Evolutionary conservation across 1,284 basidiomycete genomes (phyloP).

Genomic region (Wolfiporia cocos): DNA sequence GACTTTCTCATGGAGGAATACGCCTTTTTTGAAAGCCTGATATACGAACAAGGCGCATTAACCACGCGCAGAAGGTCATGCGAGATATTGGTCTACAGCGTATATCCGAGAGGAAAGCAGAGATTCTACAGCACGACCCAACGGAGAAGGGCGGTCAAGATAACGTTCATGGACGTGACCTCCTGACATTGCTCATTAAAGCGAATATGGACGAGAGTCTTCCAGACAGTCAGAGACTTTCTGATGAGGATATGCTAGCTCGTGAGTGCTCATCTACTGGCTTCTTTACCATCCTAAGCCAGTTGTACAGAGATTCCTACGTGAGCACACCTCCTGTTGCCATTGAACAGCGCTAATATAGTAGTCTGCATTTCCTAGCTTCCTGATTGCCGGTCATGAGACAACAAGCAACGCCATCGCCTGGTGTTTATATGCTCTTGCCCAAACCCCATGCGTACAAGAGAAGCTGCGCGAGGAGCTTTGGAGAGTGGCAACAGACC

Average conservation of each 20-base stretch:
- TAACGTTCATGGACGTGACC: conserved; percentile 19
- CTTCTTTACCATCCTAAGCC: not conserved
- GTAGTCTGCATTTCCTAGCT: not conserved
- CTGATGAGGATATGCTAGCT: conserved; percentile 48
- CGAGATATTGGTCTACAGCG: conserved; percentile 31
- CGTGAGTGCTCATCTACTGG: conserved; percentile 31
- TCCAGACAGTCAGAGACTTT: conserved; percentile 36
- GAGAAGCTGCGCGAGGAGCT: conserved; percentile 67
- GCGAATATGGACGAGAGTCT: conserved; percentile 43
- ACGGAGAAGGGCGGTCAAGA: conserved; percentile 10
- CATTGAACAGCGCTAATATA: not conserved
- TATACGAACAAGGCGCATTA: conserved; percentile 15
- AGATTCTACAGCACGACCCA: conserved; percentile 8
- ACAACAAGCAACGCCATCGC: conserved; percentile 43
- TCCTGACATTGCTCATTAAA: conserved; percentile 32
- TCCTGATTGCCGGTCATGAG: conserved; percentile 72
- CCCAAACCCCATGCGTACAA: conserved; percentile 51
- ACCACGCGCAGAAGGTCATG: conserved; percentile 24
- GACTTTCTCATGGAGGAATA: no score
- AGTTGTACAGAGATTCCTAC: conserved; percentile 11
- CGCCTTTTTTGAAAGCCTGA: conserved; percentile 29
- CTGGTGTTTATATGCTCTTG: conserved; percentile 65
- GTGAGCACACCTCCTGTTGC: conserved; percentile 16
- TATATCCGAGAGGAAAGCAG: conserved; percentile 35
- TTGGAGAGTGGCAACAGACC: conserved; percentile 27